A percentile compares a stretch with the other conserved stretches of the same genome.
Conservation (phyloP, 768 basidiomycete genomes). For the Suillus cothurnatus region DNA sequence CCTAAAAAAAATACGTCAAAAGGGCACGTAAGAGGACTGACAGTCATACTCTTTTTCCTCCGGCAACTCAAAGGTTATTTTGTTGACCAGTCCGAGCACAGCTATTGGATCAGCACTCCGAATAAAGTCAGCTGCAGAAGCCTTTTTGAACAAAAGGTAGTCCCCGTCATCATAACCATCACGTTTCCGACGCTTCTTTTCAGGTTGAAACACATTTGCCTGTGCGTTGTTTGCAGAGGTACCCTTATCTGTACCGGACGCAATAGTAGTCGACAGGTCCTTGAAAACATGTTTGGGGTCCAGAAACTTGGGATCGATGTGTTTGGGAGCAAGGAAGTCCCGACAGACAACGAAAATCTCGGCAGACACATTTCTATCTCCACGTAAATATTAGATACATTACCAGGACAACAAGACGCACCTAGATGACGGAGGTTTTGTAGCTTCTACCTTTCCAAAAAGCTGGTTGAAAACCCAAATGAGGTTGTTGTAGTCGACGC, state of each 20-base stretch:
- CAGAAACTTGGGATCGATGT: conserved; percentile 97
- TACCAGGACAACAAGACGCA: conserved; percentile 34
- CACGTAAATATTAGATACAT: neutral
- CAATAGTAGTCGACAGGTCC: conserved; percentile 61
- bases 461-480: conserved; percentile 99
- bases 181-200: conserved; percentile 91
- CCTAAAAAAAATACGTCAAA: conserved; percentile 37
- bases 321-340: conserved; percentile 91
- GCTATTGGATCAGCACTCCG: conserved; percentile 70
- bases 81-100: conserved; percentile 76
- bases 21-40: conserved; percentile 3
- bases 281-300: conserved; percentile 98
- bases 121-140: conserved; percentile 73
- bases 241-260: conserved; percentile 50
- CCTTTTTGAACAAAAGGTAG: conserved; percentile 82
- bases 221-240: conserved; percentile 67
- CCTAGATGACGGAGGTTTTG: conserved; percentile 97
- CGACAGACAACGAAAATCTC: conserved; percentile 99
- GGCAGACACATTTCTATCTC: conserved; percentile 89
- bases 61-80: conserved; percentile 73
- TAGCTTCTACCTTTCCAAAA: conserved; percentile 96
- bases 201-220: conserved; percentile 95
- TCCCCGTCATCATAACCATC: conserved; percentile 96
- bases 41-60: conserved; percentile 78
- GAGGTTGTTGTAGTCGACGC: conserved; percentile 96